Percentiles rank a stretch among this genome's conserved stretches.
Evolutionary conservation across 495 filamentous ascomycete genomes (phyloP).

Genomic region (Penicillium malachiteum): DNA sequence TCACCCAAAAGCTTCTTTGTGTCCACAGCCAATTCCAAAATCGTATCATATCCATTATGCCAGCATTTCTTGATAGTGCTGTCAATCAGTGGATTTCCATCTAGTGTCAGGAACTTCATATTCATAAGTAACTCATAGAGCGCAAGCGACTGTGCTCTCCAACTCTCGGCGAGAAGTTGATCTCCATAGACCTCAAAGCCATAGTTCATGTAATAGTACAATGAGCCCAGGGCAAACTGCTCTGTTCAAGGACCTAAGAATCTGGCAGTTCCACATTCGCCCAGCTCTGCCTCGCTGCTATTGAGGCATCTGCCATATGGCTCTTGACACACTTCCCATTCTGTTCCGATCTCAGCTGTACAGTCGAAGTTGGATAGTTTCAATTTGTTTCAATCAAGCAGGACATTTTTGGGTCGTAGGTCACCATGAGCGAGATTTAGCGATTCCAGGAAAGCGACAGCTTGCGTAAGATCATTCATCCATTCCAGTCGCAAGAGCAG

Average conservation of each 20-base stretch:
- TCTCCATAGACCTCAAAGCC: conserved; percentile 39
- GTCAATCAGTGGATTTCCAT: conserved; percentile 34
- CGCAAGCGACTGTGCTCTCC: conserved; percentile 29
- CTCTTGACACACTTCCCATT: neutral
- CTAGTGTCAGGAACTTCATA: conserved; percentile 32
- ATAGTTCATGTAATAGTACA: conserved; percentile 41
- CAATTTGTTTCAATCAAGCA: conserved; percentile 26
- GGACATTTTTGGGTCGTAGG: conserved; percentile 31
- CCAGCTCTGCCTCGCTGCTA: neutral
- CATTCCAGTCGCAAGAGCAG: conserved; percentile 29
- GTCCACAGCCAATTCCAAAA: conserved; percentile 31
- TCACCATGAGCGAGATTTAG: conserved; percentile 36
- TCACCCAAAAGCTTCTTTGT: neutral
- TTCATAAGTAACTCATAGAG: conserved; percentile 31
- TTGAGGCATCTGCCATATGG: neutral
- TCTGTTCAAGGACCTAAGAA: conserved; percentile 33
- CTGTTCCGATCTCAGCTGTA: conserved; percentile 21
- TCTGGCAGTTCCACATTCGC: conserved; percentile 21
- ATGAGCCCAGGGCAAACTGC: conserved; percentile 36
- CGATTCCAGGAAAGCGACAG: conserved; percentile 39
- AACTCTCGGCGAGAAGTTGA: conserved; percentile 30
- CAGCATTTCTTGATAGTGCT: conserved; percentile 37
- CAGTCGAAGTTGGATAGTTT: conserved; percentile 30
- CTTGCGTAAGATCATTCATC: conserved; percentile 40
- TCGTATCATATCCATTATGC: conserved; percentile 33